Evolutionary conservation across 768 basidiomycete species (phyloP), one percentile per base, ranked within the genome.

Genomic region (Suillus paluster): DNA sequence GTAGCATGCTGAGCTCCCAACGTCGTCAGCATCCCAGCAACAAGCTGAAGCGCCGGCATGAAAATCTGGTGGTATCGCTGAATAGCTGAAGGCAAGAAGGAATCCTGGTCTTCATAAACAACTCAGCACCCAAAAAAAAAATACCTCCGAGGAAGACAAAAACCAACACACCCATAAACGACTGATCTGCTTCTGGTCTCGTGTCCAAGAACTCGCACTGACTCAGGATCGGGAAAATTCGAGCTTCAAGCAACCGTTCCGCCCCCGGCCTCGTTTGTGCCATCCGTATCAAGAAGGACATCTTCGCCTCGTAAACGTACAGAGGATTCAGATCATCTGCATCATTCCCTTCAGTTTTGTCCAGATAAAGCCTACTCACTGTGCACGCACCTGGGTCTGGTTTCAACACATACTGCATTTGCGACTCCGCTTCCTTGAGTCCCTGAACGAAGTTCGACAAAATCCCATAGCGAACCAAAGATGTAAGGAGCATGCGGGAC

Each of bases 241-340:
- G 91, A 1, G 87, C 84, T 61, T 95, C 93, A 6, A 97, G 73
- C 25, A 98, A 76, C 48, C 88, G 84, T 69, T 97, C 95, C 2
- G 95, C 94, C 2, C 96, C 97, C 61, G 82, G 78, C 49, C 91
- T 83, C 3, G 88, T 91, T 71, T 95, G 90, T 0, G 94, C 86
- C 77, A 97, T 86, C 34, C 94, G 85, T 30, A 91, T 84, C 62
- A 98, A 86, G 64, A 97, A 78, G 4, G 95, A 92, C 86, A 97
- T 89, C 76, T 97, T 97, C 15, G 95, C 86, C 71, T 98, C 97
- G 68, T 95, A 98, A 15, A 98, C 92, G 75, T 97, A 99, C 44
- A 96, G 80, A 0, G 94, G 82, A 68, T 97, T 96, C 34, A 99
- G 77, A 62, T 95, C 92, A 65, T 94, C 97, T 97, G 66, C 1